Base-by-base conservation (phyloP, 495 filamentous ascomycete species). In the Aspergillus haitiensis region DNA sequence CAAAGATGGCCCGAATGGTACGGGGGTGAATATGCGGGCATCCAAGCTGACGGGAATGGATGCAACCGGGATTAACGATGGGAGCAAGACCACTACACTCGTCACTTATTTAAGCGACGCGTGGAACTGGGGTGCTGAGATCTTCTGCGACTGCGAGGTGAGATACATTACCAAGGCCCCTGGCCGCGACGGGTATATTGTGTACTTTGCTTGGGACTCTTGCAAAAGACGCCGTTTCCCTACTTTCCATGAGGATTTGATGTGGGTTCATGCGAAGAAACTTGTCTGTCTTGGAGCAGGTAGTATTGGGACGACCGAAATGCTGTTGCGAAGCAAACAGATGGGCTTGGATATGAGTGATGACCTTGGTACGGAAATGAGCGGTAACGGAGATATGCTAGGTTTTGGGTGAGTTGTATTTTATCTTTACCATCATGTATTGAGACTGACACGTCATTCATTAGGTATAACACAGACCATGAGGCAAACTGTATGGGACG, bases 301-400 rank as follows among this genome's bases (percentile, higher is more conserved):
- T 1, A 52, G 50, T 36, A 52, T 52, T 10, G 50, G 50, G 16
- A 52, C 31, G 12, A 52, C 50, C 0, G 50, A 52, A 34, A 52
- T 52, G 16, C 18, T 52, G 50, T 34, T 52, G 12, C 50, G 50
- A 36, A 52, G 50, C 50, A 34, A 16, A 21, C 31, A 37, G 50
- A 52, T 52, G 50, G 50, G 50, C 9, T 36, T 52, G 50, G 50
- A 52, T 16, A 36, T 52, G 50, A 52, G 50, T 16, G 50, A 52
- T 16, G 50, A 52, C 2, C 33, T 52, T 9, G 50, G 50, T 2
- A 52, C 31, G 9, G 50, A 52, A 34, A 52, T 52, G 50, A 52
- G 50, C 36, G 50, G 50, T 5, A 52, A 52, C 37, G 50, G 50
- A 0, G 50, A 52, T 39, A 52, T 52, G 50, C 50, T 52, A 33